Base-by-base conservation (phyloP, 192 early-diverging fungal genomes). In the Gamsiella multidivaricata region DNA sequence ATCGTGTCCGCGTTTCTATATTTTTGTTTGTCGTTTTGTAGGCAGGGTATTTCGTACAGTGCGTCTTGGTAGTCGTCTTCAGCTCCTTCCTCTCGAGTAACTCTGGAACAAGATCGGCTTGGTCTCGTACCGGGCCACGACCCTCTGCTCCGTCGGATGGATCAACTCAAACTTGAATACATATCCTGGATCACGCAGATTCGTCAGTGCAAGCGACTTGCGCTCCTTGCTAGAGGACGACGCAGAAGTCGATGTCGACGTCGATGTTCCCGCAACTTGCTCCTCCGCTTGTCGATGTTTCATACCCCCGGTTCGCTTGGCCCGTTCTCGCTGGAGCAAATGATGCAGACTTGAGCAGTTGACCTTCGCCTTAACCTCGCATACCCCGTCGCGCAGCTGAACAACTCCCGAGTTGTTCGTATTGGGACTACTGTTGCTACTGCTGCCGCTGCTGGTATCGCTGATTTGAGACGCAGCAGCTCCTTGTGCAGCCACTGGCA, bases 121-220 rank as follows among this genome's bases (percentile, higher is more conserved):
- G 17, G 66, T 78, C 46, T 52, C 31, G 22, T 36, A 53, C n/a
- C 41, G 33, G 0, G 74, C 74, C 22, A 78, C 74, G 15, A 69
- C 54, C 5, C 23, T 45, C 17, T 63, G 57, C 42, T 15, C 15
- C 6, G 31, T 47, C 0, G 74, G 74, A 43, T 78, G 74, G 10
- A 78, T 15, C 33, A 78, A n/a, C 31, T 78, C 74, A 54, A 78
- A 78, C 41, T 63, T 68, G 66, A 78, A 78, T 22, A 78, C 54
- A 58, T 33, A 78, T 0, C 74, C 74, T 5, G 65, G 65, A 34
- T 78, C 74, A 1, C 45, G 29, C 0, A 78, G 37, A 17, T 69
- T 53, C 2, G 65, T 33, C 31, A 61, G 7, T 1, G 58, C 23
- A 41, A 43, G 11, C 20, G 52, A 22, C 50, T 37, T 53, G 23